Percentiles rank a stretch among this genome's conserved stretches.
Evolutionary conservation across 768 basidiomycete genomes (phyloP).

Genomic region (Mycena albidolilacea): DNA sequence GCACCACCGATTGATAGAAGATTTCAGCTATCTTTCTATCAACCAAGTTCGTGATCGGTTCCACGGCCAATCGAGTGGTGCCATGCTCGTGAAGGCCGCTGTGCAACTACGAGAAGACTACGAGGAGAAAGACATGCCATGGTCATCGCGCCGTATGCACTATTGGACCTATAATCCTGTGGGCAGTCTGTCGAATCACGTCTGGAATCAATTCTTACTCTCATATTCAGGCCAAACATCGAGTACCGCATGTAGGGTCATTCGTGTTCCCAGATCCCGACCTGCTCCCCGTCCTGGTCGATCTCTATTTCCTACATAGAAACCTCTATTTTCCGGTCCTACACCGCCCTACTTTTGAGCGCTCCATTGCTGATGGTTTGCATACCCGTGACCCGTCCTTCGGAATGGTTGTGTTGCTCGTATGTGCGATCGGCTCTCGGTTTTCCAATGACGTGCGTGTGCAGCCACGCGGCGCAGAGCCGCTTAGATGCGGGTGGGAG

Average conservation of each 20-base stretch:
- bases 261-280: slow-evolving; percentile 67
- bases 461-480: slow-evolving; percentile 1
- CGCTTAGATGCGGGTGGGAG: slow-evolving; percentile 72
- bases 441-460: slow-evolving; percentile 72
- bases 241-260: slow-evolving; percentile 7
- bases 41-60: slow-evolving; percentile 4
- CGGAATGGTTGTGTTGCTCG: slow-evolving; percentile 71
- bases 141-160: too few species aligned
- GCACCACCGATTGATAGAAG: not conserved
- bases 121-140: too few species aligned
- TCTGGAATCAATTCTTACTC: not conserved
- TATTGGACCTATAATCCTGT: slow-evolving; percentile 40
- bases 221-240: not conserved
- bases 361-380: slow-evolving; percentile 60
- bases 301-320: slow-evolving; percentile 72
- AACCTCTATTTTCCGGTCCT: slow-evolving; percentile 77
- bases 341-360: slow-evolving; percentile 78
- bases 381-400: slow-evolving; percentile 66
- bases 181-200: slow-evolving; percentile 6
- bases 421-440: slow-evolving; percentile 80
- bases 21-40: not conserved
- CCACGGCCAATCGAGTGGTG: not conserved
- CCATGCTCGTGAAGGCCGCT: too few species aligned
- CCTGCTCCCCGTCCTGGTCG: slow-evolving; percentile 66
- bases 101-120: too few species aligned